These are phyloP conservation scores for Chenopodium album DNA, from an alignment of 148 eudicot genomes.

Conservation along the genomic window DNA sequence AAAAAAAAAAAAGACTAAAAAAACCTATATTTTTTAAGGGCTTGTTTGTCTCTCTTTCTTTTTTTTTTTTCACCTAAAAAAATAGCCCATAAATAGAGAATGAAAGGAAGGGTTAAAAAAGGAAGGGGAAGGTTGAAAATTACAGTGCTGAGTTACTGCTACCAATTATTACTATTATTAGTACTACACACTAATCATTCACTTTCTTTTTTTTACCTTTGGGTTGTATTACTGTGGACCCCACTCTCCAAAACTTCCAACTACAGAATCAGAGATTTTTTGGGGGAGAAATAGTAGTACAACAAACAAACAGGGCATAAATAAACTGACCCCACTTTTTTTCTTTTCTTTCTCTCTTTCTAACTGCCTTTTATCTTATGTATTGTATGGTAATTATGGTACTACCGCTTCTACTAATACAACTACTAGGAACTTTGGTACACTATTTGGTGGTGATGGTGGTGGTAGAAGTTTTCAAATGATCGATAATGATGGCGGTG, in stretches of 20 bases:
- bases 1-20: conserved; percentile 13
- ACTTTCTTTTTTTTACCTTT: conserved; percentile 13
- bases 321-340: conserved; percentile 23
- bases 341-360: background rate
- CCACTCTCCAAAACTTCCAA: conserved; percentile 5
- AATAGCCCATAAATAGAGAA: background rate
- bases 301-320: conserved; percentile 26
- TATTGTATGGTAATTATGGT: conserved; percentile 33
- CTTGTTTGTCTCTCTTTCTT: conserved; percentile 12
- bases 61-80: too few relatives aligned
- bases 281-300: conserved; percentile 22
- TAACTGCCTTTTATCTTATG: conserved; percentile 16
- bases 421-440: conserved; percentile 13
- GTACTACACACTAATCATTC: conserved; percentile 30
- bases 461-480: background rate
- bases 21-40: conserved; percentile 12
- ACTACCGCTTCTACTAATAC: conserved; percentile 17
- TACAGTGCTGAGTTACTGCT: conserved; percentile 19
- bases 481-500: conserved; percentile 10
- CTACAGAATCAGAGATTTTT: conserved; percentile 12
- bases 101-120: background rate
- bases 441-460: conserved; percentile 21
- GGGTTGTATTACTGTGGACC: conserved; percentile 24
- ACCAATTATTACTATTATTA: conserved; percentile 11
- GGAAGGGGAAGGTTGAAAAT: conserved; percentile 29